Conservation (phyloP, 805 yeast genomes). For the Wickerhamomyces subpelliculosus region DNA sequence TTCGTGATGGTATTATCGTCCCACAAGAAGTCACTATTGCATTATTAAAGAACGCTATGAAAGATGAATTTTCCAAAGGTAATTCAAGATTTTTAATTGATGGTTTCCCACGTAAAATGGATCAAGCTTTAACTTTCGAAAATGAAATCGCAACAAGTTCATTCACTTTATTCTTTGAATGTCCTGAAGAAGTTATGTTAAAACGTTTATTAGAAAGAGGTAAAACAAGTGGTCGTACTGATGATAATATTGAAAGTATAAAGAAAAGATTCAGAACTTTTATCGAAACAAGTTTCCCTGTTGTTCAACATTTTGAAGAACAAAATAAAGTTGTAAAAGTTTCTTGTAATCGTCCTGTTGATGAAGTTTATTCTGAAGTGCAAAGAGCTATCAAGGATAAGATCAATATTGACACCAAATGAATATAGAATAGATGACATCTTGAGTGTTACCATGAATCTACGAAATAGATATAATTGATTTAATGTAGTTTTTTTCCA, state of each 20-base stretch:
- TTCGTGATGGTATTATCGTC: constrained; percentile 84
- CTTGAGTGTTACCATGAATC: too few relatives aligned
- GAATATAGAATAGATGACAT: too few relatives aligned
- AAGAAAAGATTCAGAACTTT: constrained; percentile 84
- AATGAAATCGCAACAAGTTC: constrained; percentile 63
- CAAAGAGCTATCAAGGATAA: constrained; percentile 52
- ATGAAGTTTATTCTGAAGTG: constrained; percentile 66
- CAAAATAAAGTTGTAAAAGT: constrained; percentile 73
- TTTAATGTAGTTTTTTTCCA: too few relatives aligned
- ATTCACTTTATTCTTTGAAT: constrained; percentile 70
- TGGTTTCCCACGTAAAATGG: constrained; percentile 98
- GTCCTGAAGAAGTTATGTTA: constrained; percentile 80
- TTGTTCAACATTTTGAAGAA: constrained; percentile 72
- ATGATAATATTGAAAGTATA: constrained; percentile 88
- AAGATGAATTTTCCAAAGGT: constrained; percentile 41
- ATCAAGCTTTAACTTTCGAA: constrained; percentile 93
- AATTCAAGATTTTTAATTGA: constrained; percentile 68
- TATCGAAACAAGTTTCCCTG: constrained; percentile 88
- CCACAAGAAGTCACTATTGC: constrained; percentile 91
- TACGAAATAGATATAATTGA: too few relatives aligned
- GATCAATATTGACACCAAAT: constrained; percentile 9
- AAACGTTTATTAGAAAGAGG: constrained; percentile 83
- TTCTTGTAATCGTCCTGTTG: constrained; percentile 74
- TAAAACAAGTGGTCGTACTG: constrained; percentile 89
- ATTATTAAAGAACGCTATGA: constrained; percentile 72